These are phyloP conservation scores for Calocera cornea DNA, from an alignment of 768 basidiomycete genomes.

Conservation along the genomic window DNA sequence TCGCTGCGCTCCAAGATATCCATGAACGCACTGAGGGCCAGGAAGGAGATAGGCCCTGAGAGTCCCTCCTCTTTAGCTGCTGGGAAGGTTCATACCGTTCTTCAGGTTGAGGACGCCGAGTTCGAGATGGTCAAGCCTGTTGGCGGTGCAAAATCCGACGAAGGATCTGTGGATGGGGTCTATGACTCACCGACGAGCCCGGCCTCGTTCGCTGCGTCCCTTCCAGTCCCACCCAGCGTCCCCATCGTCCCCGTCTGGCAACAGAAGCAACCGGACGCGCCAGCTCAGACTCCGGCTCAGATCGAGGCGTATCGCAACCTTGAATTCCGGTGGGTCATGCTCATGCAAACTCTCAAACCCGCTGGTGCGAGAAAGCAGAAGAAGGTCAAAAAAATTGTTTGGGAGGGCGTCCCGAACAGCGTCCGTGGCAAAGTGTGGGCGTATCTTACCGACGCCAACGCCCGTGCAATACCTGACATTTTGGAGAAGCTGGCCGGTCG, in stretches of 20 bases:
- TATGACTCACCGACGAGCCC: background rate
- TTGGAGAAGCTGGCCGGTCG: slow-evolving; percentile 51
- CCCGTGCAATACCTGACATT: slow-evolving; percentile 50
- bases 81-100: slow-evolving; percentile 36
- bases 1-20: slow-evolving; percentile 50
- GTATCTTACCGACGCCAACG: slow-evolving; percentile 63
- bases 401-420: slow-evolving; percentile 67
- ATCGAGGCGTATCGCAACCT: slow-evolving; percentile 56
- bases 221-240: background rate
- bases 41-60: slow-evolving; percentile 16
- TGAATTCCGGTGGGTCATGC: slow-evolving; percentile 50
- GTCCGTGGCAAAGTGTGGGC: slow-evolving; percentile 79
- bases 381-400: slow-evolving; percentile 57
- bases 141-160: background rate
- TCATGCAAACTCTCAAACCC: slow-evolving; percentile 44
- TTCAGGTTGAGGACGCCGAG: slow-evolving; percentile 65
- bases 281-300: slow-evolving; percentile 5
- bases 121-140: slow-evolving; percentile 61
- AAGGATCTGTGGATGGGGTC: background rate
- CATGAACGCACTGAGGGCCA: slow-evolving; percentile 49
- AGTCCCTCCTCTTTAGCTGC: slow-evolving; percentile 13
- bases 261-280: background rate
- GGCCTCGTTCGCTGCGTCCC: background rate
- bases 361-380: slow-evolving; percentile 62
- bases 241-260: background rate